A percentile compares a stretch with the other conserved stretches of the same genome.
phyloP scores from a whole-genome alignment of 1,139 yeast species.

The Diutina pseudorugosa region DNA sequence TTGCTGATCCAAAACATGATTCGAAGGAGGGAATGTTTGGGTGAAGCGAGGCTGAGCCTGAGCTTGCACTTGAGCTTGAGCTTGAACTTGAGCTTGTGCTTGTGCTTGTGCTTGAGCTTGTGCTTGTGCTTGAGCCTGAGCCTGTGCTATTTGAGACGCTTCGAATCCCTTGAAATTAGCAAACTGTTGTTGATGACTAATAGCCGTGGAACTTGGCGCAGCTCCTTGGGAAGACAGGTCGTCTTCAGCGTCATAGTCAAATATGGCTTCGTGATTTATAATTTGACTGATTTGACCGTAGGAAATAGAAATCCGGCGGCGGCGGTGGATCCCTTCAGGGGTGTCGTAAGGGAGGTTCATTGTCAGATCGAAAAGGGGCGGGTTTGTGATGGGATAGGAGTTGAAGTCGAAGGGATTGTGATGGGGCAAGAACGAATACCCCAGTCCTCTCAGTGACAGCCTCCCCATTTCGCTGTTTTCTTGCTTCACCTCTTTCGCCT shows the following conservation, averaged over 20 bases:
- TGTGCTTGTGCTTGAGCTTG: neutral
- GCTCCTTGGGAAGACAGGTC: neutral
- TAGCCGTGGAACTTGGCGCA: neutral
- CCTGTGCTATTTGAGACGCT: neutral
- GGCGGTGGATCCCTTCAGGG: conserved; percentile 32
- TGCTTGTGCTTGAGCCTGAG: neutral
- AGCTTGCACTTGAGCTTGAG: neutral
- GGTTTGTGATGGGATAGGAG: conserved; percentile 51
- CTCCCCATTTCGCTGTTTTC: neutral
- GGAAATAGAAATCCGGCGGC: conserved; percentile 59
- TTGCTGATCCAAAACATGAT: neutral
- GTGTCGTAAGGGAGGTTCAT: conserved; percentile 27
- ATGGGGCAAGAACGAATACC: conserved; percentile 8
- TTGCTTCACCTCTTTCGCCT: neutral
- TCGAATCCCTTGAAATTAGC: neutral
- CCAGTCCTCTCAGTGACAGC: neutral
- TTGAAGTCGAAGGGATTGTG: conserved; percentile 30
- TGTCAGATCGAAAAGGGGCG: conserved; percentile 50
- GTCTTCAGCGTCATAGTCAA: conserved; percentile 8
- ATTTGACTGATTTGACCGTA: conserved; percentile 74
- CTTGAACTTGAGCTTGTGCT: neutral
- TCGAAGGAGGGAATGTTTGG: neutral
- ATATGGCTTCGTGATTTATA: conserved; percentile 33
- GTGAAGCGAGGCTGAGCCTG: neutral
- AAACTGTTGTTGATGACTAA: neutral